phyloP scores from a whole-genome alignment of 805 yeast species.

The Metschnikowia cerradonensis region DNA sequence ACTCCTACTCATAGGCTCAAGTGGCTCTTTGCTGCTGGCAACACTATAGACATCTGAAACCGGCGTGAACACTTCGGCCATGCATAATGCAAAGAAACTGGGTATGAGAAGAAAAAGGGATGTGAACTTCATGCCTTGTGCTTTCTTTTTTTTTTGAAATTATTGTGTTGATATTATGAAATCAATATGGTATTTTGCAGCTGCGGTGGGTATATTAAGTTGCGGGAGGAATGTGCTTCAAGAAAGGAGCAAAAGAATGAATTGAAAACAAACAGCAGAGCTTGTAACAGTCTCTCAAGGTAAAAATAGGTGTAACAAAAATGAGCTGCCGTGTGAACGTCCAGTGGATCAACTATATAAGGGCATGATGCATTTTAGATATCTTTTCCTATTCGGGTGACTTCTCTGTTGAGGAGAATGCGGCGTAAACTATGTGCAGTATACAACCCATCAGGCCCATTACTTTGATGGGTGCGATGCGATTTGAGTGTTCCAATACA shows the following conservation, averaged over 20 bases:
- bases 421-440: not conserved
- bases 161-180: not conserved
- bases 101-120: constrained; percentile 5
- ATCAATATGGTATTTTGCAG: not conserved
- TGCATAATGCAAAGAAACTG: constrained; percentile 3
- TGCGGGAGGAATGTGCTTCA: not conserved
- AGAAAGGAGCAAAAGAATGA: not conserved
- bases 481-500: not conserved
- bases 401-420: constrained; percentile 3
- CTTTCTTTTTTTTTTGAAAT: not conserved
- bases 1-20: constrained; percentile 12
- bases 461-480: not conserved
- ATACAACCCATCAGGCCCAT: not conserved
- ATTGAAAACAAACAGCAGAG: not conserved
- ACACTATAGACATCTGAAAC: constrained; percentile 3
- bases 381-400: constrained; percentile 8
- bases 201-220: not conserved
- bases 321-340: not conserved
- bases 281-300: not conserved
- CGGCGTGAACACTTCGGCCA: constrained; percentile 6
- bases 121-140: constrained; percentile 5
- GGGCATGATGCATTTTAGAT: not conserved
- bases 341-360: constrained; percentile 1
- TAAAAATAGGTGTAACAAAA: not conserved
- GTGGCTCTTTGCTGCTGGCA: not conserved